Conservation (phyloP, 176 grass and related monocot species). For the Elaeis guineensis region DNA sequence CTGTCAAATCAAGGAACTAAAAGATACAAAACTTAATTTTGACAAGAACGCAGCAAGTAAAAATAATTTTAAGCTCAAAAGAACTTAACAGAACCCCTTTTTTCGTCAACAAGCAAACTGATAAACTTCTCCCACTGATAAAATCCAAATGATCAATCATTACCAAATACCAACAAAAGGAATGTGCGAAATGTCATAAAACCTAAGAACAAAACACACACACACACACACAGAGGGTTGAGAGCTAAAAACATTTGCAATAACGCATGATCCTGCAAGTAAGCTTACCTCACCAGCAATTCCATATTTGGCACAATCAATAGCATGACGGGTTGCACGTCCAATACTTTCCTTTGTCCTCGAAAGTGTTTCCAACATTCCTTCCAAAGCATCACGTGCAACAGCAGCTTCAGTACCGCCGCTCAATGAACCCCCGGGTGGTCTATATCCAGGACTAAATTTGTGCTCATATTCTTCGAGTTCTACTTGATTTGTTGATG, state of each 20-base stretch:
- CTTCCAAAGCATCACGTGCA: conserved; percentile 83
- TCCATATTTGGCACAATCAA: conserved; percentile 94
- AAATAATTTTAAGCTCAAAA: no score
- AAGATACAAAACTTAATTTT: no score
- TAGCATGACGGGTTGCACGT: conserved; percentile 85
- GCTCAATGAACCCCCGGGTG: conserved; percentile 31
- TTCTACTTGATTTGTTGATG: conserved; percentile 43
- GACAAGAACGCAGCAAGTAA: no score
- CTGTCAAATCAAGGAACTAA: no score
- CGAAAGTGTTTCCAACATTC: conserved; percentile 92
- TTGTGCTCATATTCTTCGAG: conserved; percentile 39
- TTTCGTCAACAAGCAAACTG: no score
- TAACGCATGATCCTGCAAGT: no score
- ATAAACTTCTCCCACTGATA: no score
- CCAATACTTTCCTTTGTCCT: conserved; percentile 99
- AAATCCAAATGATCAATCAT: neutral
- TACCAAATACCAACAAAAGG: neutral
- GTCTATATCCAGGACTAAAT: conserved; percentile 41
- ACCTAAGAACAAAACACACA: neutral
- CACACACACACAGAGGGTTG: neutral
- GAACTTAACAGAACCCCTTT: no score
- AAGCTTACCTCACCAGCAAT: conserved; percentile 64
- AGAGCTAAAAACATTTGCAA: neutral
- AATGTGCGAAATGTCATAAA: neutral
- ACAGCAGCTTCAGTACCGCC: conserved; percentile 63